These are phyloP conservation scores for Sungouiella blattae DNA, from an alignment of 805 yeast genomes.

Conservation along the genomic window DNA sequence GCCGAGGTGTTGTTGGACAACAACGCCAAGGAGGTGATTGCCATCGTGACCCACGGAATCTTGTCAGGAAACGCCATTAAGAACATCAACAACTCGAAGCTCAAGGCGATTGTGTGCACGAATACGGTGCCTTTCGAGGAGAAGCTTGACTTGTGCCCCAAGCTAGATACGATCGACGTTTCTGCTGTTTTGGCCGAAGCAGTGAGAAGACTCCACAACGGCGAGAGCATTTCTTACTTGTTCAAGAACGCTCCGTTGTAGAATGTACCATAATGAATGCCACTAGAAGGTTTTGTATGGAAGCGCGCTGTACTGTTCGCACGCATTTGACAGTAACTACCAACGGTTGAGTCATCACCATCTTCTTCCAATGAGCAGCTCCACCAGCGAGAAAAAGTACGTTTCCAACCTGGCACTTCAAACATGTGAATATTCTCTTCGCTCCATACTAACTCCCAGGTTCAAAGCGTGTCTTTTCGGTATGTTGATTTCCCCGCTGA, in stretches of 20 bases:
- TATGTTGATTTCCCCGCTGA: constrained; percentile 27
- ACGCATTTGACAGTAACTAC: too few relatives aligned
- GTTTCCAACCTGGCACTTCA: too few relatives aligned
- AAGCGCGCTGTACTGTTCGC: too few relatives aligned
- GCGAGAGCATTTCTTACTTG: constrained; percentile 79
- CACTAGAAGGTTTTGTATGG: too few relatives aligned
- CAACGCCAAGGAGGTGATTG: constrained; percentile 69
- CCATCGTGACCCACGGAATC: constrained; percentile 81
- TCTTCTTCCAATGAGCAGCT: too few relatives aligned
- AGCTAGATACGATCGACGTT: constrained; percentile 65
- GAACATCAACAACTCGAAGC: constrained; percentile 64
- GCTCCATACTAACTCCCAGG: constrained; percentile 7
- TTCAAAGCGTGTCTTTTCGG: constrained; percentile 72
- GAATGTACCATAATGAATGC: too few relatives aligned
- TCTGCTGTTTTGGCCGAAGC: constrained; percentile 77
- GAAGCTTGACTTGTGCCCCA: constrained; percentile 54
- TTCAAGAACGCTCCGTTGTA: constrained; percentile 61
- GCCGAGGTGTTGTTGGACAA: constrained; percentile 70
- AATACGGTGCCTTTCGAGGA: constrained; percentile 77
- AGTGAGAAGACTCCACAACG: constrained; percentile 79
- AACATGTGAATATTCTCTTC: too few relatives aligned
- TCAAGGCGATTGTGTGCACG: constrained; percentile 71
- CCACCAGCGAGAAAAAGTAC: too few relatives aligned
- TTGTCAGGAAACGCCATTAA: constrained; percentile 70
- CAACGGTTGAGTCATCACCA: too few relatives aligned